phyloP scores from a whole-genome alignment of 139 green algal genomes.

The Volvox africanus region DNA sequence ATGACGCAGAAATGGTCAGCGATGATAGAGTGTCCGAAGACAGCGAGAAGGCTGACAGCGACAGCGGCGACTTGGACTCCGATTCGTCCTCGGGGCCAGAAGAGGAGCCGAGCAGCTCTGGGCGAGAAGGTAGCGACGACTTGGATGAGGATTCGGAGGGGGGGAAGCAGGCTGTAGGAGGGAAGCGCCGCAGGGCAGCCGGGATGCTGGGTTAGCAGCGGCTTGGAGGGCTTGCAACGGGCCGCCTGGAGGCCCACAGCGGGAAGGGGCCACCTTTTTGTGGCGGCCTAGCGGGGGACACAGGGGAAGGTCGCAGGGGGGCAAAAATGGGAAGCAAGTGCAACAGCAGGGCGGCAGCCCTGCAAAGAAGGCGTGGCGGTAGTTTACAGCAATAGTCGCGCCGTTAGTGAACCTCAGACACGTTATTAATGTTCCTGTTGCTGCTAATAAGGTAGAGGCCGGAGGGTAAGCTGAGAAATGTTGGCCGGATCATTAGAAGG shows the following conservation, averaged over 20 bases:
- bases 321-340: not conserved
- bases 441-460: too few relatives aligned
- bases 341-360: not conserved
- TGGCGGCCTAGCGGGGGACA: not conserved
- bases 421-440: too few relatives aligned
- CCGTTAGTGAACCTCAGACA: too few relatives aligned
- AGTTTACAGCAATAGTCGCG: not conserved
- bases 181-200: not conserved
- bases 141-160: not conserved
- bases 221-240: not conserved
- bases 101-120: not conserved
- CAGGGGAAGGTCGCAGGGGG: not conserved
- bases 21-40: not conserved
- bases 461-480: too few relatives aligned
- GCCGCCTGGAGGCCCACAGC: not conserved
- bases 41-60: not conserved
- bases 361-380: conserved; percentile 30
- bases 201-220: not conserved
- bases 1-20: not conserved
- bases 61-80: not conserved
- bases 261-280: not conserved
- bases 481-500: too few relatives aligned
- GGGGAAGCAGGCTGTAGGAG: not conserved
- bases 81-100: not conserved
- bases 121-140: not conserved